A percentile compares a stretch with the other conserved stretches of the same genome.
Conservation (phyloP, 2,329 filamentous ascomycete genomes). For the Calonectria honghensis region DNA sequence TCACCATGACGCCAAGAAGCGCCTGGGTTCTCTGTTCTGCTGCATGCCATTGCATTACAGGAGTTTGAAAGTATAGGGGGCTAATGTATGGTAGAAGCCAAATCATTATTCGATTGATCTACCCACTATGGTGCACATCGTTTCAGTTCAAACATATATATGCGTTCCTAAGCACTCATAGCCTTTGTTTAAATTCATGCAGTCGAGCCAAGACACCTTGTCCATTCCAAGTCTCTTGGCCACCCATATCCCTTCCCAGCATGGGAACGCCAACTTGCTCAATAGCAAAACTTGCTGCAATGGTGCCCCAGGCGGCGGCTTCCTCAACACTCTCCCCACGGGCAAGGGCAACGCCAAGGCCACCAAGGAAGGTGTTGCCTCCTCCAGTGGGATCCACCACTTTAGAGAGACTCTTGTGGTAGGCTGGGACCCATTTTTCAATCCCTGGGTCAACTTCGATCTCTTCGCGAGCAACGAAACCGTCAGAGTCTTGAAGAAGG, state of each 20-base stretch:
- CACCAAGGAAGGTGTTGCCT: constrained; percentile 89
- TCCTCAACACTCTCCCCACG: constrained; percentile 78
- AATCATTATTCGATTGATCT: constrained; percentile 39
- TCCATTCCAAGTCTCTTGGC: constrained; percentile 78
- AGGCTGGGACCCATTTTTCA: constrained; percentile 86
- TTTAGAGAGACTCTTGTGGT: constrained; percentile 71
- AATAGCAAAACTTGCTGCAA: constrained; percentile 94
- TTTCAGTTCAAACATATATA: not conserved
- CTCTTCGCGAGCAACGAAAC: constrained; percentile 73
- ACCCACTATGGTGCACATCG: constrained; percentile 37
- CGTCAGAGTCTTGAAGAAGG: constrained; percentile 72
- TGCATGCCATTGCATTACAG: constrained; percentile 5
- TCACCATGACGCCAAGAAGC: not conserved
- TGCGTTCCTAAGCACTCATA: constrained; percentile 53
- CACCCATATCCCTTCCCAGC: constrained; percentile 66
- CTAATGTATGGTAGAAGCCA: constrained; percentile 6
- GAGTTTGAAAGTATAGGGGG: not conserved
- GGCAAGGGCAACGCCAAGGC: constrained; percentile 75
- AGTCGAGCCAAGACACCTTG: constrained; percentile 72
- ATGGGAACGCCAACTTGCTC: constrained; percentile 92
- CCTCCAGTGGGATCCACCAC: constrained; percentile 96
- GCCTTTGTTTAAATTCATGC: constrained; percentile 67
- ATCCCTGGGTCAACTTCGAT: constrained; percentile 79
- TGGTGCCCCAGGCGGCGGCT: constrained; percentile 84
- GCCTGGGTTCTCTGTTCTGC: not conserved